These are phyloP conservation scores for Talaromyces sp. DNA, from an alignment of 2,329 filamentous ascomycete species.

Conservation along the genomic window DNA sequence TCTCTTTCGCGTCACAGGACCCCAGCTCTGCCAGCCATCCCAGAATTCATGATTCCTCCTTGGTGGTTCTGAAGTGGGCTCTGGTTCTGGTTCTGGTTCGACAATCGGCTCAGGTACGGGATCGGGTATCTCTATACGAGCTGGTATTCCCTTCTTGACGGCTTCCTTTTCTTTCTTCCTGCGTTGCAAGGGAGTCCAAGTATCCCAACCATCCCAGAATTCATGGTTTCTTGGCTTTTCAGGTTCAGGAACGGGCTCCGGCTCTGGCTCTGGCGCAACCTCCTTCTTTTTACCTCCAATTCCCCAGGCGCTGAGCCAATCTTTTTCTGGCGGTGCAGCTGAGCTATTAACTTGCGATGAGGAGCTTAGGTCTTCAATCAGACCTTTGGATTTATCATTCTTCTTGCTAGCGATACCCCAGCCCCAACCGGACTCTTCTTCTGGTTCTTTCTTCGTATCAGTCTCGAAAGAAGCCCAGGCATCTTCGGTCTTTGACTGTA, in stretches of 20 bases:
- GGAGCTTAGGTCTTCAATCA: conserved; percentile 28
- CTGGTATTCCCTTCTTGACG: conserved; percentile 16
- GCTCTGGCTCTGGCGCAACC: conserved; percentile 19
- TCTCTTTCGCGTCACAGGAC: background rate
- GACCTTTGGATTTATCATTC: conserved; percentile 30
- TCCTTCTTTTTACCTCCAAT: conserved; percentile 28
- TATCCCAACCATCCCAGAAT: conserved; percentile 19
- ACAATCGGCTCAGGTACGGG: conserved; percentile 25
- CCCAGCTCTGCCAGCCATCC: conserved; percentile 8
- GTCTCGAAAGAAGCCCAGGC: conserved; percentile 19
- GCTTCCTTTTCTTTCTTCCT: conserved; percentile 21
- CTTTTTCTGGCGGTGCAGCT: conserved; percentile 29
- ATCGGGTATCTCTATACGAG: conserved; percentile 20
- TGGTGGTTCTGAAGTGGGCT: conserved; percentile 20
- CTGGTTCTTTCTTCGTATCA: conserved; percentile 13
- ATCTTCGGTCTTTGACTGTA: conserved; percentile 20
- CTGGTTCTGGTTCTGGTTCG: conserved; percentile 22
- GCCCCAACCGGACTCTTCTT: conserved; percentile 30
- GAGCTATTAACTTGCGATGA: conserved; percentile 28
- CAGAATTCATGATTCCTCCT: conserved; percentile 11
- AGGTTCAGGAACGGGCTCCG: conserved; percentile 26
- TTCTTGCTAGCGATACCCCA: conserved; percentile 28
- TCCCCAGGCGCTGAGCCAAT: conserved; percentile 35
- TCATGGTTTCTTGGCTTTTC: conserved; percentile 17
- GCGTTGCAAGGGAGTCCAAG: conserved; percentile 20